Conservation (phyloP, 768 basidiomycete species). For the Naganishia antarctica region DNA sequence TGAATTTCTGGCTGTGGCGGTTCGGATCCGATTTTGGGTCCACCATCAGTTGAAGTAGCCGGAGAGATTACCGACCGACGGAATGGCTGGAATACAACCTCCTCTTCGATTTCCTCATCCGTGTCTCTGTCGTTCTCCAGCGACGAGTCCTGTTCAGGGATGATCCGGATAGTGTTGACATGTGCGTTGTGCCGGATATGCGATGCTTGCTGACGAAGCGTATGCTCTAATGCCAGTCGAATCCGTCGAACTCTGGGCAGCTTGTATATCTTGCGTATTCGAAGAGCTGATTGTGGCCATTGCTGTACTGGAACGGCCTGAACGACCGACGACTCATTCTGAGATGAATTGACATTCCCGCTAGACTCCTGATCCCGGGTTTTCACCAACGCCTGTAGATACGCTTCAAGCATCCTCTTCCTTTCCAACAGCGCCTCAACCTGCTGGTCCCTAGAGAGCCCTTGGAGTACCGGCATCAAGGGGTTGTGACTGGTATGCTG, state of each 20-base stretch:
- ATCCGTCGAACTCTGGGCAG: neutral
- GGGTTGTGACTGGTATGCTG: neutral
- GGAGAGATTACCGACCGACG: neutral
- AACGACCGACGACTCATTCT: neutral
- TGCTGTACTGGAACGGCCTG: neutral
- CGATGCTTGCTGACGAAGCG: neutral
- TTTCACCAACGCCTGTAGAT: neutral
- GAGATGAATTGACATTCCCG: neutral
- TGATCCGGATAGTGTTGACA: neutral
- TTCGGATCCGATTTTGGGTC: neutral
- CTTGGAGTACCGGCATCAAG: neutral
- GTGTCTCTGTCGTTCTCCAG: neutral
- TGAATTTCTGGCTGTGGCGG: neutral
- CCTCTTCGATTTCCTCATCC: neutral
- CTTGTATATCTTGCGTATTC: neutral
- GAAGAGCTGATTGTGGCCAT: too few relatives aligned
- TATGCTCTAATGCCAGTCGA: neutral
- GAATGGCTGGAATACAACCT: neutral
- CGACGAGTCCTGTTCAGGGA: neutral
- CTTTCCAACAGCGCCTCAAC: neutral
- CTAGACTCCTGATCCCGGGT: neutral
- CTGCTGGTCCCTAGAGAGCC: neutral
- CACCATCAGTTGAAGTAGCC: neutral
- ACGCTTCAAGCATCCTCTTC: conserved; percentile 8
- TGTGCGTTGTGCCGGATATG: neutral